Evolutionary conservation across 768 basidiomycete genomes (phyloP).

Genomic region (Serendipita sp.): DNA sequence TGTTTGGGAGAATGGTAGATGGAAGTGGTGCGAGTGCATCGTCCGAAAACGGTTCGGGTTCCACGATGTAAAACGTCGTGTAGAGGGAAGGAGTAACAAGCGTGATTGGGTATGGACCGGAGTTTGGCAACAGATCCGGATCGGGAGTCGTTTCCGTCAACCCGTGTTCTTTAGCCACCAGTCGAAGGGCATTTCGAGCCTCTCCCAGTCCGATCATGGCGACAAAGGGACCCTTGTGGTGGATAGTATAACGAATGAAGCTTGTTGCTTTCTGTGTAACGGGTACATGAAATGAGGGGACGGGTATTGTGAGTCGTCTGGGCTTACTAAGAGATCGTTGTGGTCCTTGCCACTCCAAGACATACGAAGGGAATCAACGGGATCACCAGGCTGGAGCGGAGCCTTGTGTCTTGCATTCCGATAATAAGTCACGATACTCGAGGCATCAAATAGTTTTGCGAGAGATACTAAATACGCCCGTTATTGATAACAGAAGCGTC

Average conservation of each 20-base stretch:
- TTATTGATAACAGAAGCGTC: neutral
- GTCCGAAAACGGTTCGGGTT: neutral
- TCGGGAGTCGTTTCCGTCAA: neutral
- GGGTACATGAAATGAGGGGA: neutral
- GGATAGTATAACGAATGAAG: neutral
- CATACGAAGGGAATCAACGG: neutral
- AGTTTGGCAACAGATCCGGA: neutral
- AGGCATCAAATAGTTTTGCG: conserved; percentile 1
- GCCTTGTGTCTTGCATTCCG: neutral
- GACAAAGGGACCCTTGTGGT: neutral
- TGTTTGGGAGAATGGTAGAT: neutral
- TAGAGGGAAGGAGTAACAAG: neutral
- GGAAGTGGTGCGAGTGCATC: neutral
- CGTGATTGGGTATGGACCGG: neutral
- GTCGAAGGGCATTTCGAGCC: neutral
- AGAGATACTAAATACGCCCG: neutral
- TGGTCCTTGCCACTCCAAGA: neutral
- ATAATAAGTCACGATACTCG: neutral
- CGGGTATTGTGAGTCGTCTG: neutral
- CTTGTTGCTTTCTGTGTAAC: neutral
- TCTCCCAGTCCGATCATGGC: neutral
- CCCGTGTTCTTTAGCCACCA: neutral
- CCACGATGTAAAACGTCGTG: neutral
- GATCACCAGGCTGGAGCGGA: neutral
- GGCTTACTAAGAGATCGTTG: neutral